Evolutionary conservation across 768 basidiomycete genomes (phyloP), one percentile per base, ranked within the genome.

Genomic region (Dioszegia crocea): DNA sequence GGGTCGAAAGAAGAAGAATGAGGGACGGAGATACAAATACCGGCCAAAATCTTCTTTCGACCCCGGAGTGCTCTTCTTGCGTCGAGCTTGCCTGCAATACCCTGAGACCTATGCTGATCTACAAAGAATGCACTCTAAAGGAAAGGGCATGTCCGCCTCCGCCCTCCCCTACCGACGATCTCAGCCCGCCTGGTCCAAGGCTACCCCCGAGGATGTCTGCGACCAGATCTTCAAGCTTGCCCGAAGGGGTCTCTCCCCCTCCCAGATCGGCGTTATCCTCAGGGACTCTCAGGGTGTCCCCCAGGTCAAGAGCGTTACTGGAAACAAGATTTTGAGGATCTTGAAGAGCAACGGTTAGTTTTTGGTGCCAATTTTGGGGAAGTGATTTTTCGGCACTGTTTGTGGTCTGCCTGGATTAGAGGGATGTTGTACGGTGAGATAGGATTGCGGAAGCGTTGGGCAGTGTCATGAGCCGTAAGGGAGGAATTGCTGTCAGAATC

Each of bases 71-170:
- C n/a, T n/a, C n/a, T n/a, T n/a, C n/a, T 33, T 33, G 33, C 33
- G 33, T 33, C 33, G 33, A 33, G 33, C 33, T 14, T 14, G 33
- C 14, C 33, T 33, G 33, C 33, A 33, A 33, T 14, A 33, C 33
- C 6, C 8, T 6, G 14, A 33, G 33, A 33, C 6, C 14, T 6
- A 33, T 33, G 49, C 61, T 58, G 50, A 57, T 38, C 10, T 23
- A 19, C 2, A n/a, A 21, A 91, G 92, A 78, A 92, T 96, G 91
- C 94, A 98, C 85, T 92, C 92, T 85, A 91, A 92, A 81, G 91
- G 91, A 81, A 98, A 98, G 91, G 94, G 93, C 85, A 96, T 98
- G 84, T 89, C 88, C 81, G 92, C 91, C 81, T 96, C 94, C 77
- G 92, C 94, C 69, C 89, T 98, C 76, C 94, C 94, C 59, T 97